Conservation (phyloP, 108 stramenopile genomes). For the Stephanodiscus minutulus region DNA sequence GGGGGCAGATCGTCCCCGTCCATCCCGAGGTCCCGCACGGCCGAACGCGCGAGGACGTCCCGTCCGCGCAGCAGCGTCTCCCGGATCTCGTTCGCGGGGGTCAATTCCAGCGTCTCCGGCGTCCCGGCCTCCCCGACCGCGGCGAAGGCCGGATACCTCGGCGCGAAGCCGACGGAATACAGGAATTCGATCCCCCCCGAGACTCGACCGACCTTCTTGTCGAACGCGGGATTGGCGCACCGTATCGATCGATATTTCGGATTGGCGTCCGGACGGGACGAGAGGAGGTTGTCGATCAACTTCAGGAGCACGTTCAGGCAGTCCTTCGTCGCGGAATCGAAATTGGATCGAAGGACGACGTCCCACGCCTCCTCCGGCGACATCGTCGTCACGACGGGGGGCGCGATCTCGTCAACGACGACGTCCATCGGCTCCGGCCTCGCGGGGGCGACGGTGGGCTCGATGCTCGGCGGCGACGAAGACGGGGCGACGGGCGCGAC, state of each 20-base stretch:
- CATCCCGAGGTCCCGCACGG: constrained; percentile 50
- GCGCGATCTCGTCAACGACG: neutral
- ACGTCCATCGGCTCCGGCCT: constrained; percentile 20
- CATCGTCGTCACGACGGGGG: neutral
- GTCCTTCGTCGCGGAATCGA: constrained; percentile 60
- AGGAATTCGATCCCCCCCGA: constrained; percentile 68
- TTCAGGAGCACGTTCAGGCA: constrained; percentile 72
- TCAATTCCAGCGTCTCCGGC: constrained; percentile 41
- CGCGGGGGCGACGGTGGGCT: constrained; percentile 6
- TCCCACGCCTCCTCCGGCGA: constrained; percentile 46
- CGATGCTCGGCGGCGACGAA: neutral
- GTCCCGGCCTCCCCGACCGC: neutral
- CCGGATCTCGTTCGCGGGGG: constrained; percentile 45
- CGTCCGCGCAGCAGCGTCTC: constrained; percentile 47
- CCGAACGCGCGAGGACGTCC: constrained; percentile 43
- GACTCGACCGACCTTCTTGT: constrained; percentile 53
- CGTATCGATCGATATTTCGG: constrained; percentile 76
- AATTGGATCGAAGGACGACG: constrained; percentile 55
- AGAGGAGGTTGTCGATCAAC: constrained; percentile 73
- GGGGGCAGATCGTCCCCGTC: constrained; percentile 48
- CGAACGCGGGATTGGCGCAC: constrained; percentile 58
- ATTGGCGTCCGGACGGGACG: constrained; percentile 50
- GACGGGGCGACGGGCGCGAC: neutral
- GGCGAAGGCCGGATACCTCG: constrained; percentile 33
- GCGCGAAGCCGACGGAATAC: constrained; percentile 66